Base-by-base conservation (phyloP, 495 filamentous ascomycete species). In the Trichoderma virens region DNA sequence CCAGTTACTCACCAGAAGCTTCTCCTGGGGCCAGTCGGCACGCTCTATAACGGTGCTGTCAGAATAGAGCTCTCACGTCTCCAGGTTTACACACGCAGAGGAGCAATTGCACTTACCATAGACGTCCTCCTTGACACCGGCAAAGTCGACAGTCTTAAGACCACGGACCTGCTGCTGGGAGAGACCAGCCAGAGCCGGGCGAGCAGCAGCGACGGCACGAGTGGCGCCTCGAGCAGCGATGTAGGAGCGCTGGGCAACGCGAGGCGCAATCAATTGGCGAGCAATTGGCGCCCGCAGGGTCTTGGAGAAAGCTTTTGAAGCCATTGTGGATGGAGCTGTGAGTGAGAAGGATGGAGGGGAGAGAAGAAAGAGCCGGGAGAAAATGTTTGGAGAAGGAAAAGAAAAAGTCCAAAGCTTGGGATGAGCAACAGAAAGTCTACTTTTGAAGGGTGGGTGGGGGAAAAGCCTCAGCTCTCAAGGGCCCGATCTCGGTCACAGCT, bases 21-120 rank as follows among this genome's bases (percentile, higher is more conserved):
- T 97, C 83, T 97, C 93, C 76, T 87, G 85, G 70, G 94, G 94
- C 94, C 94, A 98, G 82, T 98, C 94, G 69, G 86, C 90, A 79
- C 94, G 93, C 87, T 98, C 94, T 93, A 69, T 38, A 70, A 9
- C 4, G 43, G 18, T 20, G 8, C 23, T 47, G 43, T 47, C 43
- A 47, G 43, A 3, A 16, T 18, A 47, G 2, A 47, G 18, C 43
- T 47, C 43, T 25, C 43, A 35, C 20, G 18, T 41, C 38, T 41
- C 38, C 14, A 20, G 23, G 20, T 8, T 18, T 7, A 11, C 47
- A 59, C 30, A 32, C 25, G 28, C 39, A 38, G n/a, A 32, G 27
- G 2, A 31, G 28, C 56, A 59, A 14, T 28, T 61, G 27, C 54
- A 72, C 85, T 67, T 76, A 93, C 90, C 91, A 72, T 91, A 97